Evolutionary conservation across 306 rosid species (phyloP).

Genomic region (Echinosophora koreensis): DNA sequence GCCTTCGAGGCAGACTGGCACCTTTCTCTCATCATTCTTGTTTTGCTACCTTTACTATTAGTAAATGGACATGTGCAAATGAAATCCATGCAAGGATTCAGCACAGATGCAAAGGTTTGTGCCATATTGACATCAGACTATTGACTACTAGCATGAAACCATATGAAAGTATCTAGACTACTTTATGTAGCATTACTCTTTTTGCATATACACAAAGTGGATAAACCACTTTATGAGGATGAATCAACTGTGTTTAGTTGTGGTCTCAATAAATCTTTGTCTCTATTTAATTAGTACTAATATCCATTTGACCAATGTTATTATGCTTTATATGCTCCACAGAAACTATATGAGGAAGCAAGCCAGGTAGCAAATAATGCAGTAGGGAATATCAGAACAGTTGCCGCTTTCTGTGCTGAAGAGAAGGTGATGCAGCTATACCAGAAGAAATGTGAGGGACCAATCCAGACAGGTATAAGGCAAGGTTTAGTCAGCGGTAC

Average conservation of each 20-base stretch:
- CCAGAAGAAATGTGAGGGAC: slow-evolving; percentile 73
- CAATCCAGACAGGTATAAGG: slow-evolving; percentile 63
- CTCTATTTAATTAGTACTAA: background rate
- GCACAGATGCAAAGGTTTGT: slow-evolving; percentile 74
- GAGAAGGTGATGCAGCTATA: slow-evolving; percentile 78
- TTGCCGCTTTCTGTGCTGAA: slow-evolving; percentile 88
- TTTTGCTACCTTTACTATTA: slow-evolving; percentile 64
- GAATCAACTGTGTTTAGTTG: slow-evolving; percentile 14
- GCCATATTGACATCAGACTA: slow-evolving; percentile 31
- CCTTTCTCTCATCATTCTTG: slow-evolving; percentile 68
- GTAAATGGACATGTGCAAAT: slow-evolving; percentile 65
- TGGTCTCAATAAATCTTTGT: slow-evolving; percentile 3
- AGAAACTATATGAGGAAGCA: slow-evolving; percentile 89
- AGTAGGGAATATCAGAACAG: slow-evolving; percentile 81
- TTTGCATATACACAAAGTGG: background rate
- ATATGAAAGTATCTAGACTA: background rate
- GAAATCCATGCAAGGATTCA: slow-evolving; percentile 67
- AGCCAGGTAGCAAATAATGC: slow-evolving; percentile 84
- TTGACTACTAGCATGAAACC: background rate
- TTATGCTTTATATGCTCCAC: slow-evolving; percentile 8
- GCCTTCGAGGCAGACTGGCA: slow-evolving; percentile 76
- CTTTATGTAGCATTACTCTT: background rate
- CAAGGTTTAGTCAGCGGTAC: slow-evolving; percentile 68
- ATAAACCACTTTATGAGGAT: background rate
- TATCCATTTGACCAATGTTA: slow-evolving; percentile 10